Evolutionary conservation across 1,284 basidiomycete genomes (phyloP).

Genomic region (Ganoderma leucocontextum): DNA sequence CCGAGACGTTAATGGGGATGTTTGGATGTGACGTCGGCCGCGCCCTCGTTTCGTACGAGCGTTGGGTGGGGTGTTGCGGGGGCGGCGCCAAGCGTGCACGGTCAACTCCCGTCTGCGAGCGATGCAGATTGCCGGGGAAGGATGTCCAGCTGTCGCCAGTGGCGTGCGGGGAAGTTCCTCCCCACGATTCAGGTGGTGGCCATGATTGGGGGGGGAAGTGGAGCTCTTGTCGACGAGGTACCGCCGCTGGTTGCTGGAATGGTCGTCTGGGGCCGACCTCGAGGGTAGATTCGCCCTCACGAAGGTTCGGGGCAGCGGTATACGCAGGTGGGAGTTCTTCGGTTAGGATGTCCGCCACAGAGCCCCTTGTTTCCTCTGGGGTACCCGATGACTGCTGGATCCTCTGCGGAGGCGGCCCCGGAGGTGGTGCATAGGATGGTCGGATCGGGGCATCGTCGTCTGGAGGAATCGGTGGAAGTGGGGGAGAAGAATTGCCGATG

Average conservation of each 20-base stretch:
- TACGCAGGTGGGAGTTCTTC: slow-evolving; percentile 75
- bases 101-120: slow-evolving; percentile 13
- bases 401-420: not conserved
- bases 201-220: slow-evolving; percentile 29
- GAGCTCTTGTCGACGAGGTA: slow-evolving; percentile 31
- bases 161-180: slow-evolving; percentile 18
- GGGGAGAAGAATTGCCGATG: slow-evolving; percentile 9
- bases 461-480: slow-evolving; percentile 7
- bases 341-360: slow-evolving; percentile 34
- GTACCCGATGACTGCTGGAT: not conserved
- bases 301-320: slow-evolving; percentile 59
- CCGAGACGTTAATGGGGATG: slow-evolving; percentile 45
- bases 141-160: slow-evolving; percentile 27
- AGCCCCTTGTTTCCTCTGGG: slow-evolving; percentile 9
- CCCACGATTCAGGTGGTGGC: slow-evolving; percentile 16
- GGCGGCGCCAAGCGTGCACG: not conserved
- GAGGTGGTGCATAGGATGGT: slow-evolving; percentile 6
- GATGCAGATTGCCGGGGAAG: slow-evolving; percentile 30
- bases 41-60: slow-evolving; percentile 20
- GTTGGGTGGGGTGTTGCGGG: slow-evolving; percentile 4
- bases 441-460: slow-evolving; percentile 16
- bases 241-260: slow-evolving; percentile 56
- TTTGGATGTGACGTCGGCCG: slow-evolving; percentile 10
- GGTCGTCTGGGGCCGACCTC: slow-evolving; percentile 69
- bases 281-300: slow-evolving; percentile 65